Base-by-base conservation (phyloP, 208 protist genomes). In the Lotmaria passim region DNA sequence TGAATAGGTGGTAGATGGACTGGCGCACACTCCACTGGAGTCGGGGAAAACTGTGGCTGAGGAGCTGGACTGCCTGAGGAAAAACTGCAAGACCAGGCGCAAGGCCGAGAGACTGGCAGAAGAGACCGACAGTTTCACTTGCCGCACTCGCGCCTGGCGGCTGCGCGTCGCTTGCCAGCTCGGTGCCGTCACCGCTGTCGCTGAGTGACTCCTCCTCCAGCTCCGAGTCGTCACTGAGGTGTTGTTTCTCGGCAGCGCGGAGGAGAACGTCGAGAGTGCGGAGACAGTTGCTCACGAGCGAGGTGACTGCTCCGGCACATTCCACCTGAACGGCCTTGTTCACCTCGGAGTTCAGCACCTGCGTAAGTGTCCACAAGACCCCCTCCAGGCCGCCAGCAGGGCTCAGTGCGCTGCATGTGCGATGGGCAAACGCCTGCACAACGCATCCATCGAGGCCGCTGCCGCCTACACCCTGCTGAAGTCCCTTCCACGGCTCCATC, bases 301-400 rank as follows among this genome's bases (percentile, higher is more conserved):
- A 24, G 17, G 57, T 62, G 15, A 85, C 59, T 26, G 47, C 73
- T 15, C 61, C 47, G 8, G 85, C 62, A 14, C 69, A 82, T 33
- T 88, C 78, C 34, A 70, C 26, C 70, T 85, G 83, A 21, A 76
- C 69, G 0, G 72, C 60, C 38, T 83, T 75, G 55, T 66, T 85
- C 33, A 36, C 43, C 47, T 88, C 83, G 31, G 48, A 36, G 14
- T 24, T 24, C 44, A 77, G 52, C 26, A 68, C 36, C 34, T 56
- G 28, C 8, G 34, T 24, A 21, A 85, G 66, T 14, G 70, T 38
- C 43, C 51, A 21, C 26, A 88, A 55, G 15, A 62, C 26, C 30
- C 31, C 39, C 11, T 51, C 59, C 24, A 75, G 26, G n/a, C 67
- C 64, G 31, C 64, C 67, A 21, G 33, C 38, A 34, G 60, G 17